phyloP scores from a whole-genome alignment of 1,139 yeast species.

The Saccharomyces pastorianus region DNA sequence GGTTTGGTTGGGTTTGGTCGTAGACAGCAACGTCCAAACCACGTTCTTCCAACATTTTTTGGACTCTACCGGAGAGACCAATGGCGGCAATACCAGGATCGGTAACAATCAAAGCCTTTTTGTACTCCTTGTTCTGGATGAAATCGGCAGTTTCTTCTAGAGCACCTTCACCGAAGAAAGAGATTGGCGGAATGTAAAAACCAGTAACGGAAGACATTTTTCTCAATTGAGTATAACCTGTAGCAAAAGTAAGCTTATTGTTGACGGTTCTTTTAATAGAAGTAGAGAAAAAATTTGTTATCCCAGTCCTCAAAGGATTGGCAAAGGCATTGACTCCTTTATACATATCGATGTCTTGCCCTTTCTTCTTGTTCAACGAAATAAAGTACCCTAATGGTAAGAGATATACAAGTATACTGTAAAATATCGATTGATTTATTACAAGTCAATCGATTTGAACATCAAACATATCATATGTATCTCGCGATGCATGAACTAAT shows the following conservation, averaged over 20 bases:
- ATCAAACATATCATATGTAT: background rate
- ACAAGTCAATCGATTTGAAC: background rate
- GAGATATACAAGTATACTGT: background rate
- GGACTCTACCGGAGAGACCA: constrained; percentile 15
- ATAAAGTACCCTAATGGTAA: background rate
- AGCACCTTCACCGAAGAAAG: constrained; percentile 20
- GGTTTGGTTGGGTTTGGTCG: constrained; percentile 20
- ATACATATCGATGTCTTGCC: background rate
- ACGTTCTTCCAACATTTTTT: constrained; percentile 9
- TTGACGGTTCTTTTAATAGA: background rate
- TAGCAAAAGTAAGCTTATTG: background rate
- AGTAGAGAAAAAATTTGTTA: background rate
- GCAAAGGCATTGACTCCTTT: background rate
- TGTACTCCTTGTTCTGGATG: constrained; percentile 12
- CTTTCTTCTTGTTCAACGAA: background rate
- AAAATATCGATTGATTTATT: background rate
- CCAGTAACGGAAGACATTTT: constrained; percentile 13
- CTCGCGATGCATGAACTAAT: background rate
- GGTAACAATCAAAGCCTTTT: constrained; percentile 14
- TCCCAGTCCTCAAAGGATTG: background rate
- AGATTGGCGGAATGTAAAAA: constrained; percentile 18
- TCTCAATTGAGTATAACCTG: background rate
- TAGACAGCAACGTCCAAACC: constrained; percentile 13
- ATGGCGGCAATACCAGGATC: constrained; percentile 20
- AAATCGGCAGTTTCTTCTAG: constrained; percentile 15